phyloP scores from a whole-genome alignment of 108 stramenopile genomes.

The Nannochloropsis salina region DNA sequence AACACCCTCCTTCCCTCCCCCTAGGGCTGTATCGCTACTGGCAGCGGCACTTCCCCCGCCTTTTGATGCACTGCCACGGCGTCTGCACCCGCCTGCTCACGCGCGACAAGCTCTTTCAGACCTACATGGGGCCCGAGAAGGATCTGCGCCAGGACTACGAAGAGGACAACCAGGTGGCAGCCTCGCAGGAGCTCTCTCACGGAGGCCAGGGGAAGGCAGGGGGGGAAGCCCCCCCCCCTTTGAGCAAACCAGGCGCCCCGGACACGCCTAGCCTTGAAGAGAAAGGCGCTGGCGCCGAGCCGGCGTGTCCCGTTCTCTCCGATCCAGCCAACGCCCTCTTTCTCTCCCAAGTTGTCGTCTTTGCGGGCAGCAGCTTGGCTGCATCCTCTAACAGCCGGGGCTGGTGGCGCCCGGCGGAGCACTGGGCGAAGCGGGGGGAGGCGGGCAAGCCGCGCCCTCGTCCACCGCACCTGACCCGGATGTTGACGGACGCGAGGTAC shows the following conservation, averaged over 20 bases:
- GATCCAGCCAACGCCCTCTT: neutral
- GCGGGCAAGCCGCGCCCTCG: conserved; percentile 36
- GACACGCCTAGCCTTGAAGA: no score
- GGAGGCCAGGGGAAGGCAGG: no score
- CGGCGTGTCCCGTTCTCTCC: neutral
- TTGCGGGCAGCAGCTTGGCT: neutral
- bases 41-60: conserved; percentile 65
- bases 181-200: no score
- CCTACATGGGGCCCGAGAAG: conserved; percentile 26
- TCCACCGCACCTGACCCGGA: conserved; percentile 61
- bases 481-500: conserved; percentile 76
- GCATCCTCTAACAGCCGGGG: conserved; percentile 19
- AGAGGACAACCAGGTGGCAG: neutral
- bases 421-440: conserved; percentile 43
- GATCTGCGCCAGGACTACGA: neutral
- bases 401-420: conserved; percentile 43
- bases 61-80: conserved; percentile 79
- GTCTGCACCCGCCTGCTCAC: conserved; percentile 38
- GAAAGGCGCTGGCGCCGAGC: no score
- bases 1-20: neutral
- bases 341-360: neutral
- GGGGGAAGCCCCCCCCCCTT: no score
- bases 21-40: conserved; percentile 66
- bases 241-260: no score
- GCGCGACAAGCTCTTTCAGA: conserved; percentile 40